phyloP scores from a whole-genome alignment of 495 filamentous ascomycete genomes.

The Penicillium ochrochloron region DNA sequence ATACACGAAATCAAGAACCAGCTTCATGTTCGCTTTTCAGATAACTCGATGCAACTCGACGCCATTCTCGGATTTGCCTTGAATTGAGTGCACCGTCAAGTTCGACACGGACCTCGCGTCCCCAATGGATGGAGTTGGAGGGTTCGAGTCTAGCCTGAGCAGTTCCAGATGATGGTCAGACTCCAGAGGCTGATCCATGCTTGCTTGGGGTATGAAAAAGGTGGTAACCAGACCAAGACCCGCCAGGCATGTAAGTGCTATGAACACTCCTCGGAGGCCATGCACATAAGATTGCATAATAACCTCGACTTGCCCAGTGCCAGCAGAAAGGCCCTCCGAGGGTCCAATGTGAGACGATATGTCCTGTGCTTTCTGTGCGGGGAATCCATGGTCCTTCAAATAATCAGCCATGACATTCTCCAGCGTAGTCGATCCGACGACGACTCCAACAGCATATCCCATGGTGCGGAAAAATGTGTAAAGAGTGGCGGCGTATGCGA shows the following conservation, averaged over 20 bases:
- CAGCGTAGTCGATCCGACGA: background rate
- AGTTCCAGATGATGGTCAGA: conserved; percentile 10
- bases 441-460: conserved; percentile 8
- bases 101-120: background rate
- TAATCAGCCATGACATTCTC: conserved; percentile 9
- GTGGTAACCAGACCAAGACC: conserved; percentile 1
- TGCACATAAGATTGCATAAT: conserved; percentile 11
- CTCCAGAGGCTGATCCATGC: conserved; percentile 10
- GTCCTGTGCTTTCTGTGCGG: conserved; percentile 7
- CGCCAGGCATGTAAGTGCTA: conserved; percentile 5
- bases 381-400: conserved; percentile 4
- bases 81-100: background rate
- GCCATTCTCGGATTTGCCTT: background rate
- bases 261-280: conserved; percentile 1
- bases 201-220: conserved; percentile 4
- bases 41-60: conserved; percentile 7
- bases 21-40: conserved; percentile 4
- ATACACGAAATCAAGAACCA: conserved; percentile 6
- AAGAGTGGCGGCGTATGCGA: conserved; percentile 8
- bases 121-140: background rate
- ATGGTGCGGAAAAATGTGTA: conserved; percentile 9
- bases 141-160: background rate
- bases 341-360: conserved; percentile 6
- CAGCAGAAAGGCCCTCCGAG: background rate
- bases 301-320: background rate